A percentile compares a stretch with the other conserved stretches of the same genome.
These are phyloP conservation scores for Suhomyces vadensis DNA, from an alignment of 805 yeast species.

Conservation along the genomic window DNA sequence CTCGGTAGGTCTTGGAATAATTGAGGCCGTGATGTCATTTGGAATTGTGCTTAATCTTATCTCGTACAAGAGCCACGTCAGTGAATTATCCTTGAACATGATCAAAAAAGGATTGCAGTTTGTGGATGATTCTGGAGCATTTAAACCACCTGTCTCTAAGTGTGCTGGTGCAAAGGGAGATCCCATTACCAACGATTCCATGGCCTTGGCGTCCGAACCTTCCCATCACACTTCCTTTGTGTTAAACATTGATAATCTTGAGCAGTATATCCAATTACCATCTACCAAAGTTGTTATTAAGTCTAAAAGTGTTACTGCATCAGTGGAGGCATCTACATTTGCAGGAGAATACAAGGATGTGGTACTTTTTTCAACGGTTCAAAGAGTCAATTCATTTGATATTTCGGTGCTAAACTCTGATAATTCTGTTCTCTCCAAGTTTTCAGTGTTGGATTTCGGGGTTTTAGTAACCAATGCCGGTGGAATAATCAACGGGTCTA, in stretches of 20 bases:
- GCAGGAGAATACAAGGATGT: slow-evolving; percentile 3
- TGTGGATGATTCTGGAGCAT: not conserved
- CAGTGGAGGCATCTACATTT: slow-evolving; percentile 1
- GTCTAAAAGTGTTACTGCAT: not conserved
- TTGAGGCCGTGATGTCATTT: slow-evolving; percentile 7
- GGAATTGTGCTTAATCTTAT: slow-evolving; percentile 16
- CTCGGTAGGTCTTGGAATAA: slow-evolving; percentile 11
- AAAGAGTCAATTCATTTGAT: slow-evolving; percentile 3
- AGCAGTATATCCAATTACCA: slow-evolving; percentile 2
- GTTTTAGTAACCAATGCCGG: slow-evolving; percentile 16
- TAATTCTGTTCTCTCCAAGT: slow-evolving; percentile 4
- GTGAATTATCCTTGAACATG: slow-evolving; percentile 16
- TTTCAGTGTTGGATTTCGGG: slow-evolving; percentile 7
- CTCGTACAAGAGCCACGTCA: slow-evolving; percentile 22
- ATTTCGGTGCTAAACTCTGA: slow-evolving; percentile 10
- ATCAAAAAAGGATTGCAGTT: slow-evolving; percentile 5
- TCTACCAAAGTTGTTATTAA: not conserved
- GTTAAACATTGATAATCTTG: not conserved
- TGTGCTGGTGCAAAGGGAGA: not conserved
- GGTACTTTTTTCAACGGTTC: slow-evolving; percentile 3
- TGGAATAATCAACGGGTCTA: slow-evolving; percentile 12
- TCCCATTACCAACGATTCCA: not conserved
- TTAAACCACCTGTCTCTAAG: too few relatives aligned
- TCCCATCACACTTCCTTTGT: not conserved
- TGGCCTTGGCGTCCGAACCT: not conserved